Percentiles rank a stretch among this genome's conserved stretches.
Conservation (phyloP, 768 basidiomycete species). For the Boletus tomentosulus region DNA sequence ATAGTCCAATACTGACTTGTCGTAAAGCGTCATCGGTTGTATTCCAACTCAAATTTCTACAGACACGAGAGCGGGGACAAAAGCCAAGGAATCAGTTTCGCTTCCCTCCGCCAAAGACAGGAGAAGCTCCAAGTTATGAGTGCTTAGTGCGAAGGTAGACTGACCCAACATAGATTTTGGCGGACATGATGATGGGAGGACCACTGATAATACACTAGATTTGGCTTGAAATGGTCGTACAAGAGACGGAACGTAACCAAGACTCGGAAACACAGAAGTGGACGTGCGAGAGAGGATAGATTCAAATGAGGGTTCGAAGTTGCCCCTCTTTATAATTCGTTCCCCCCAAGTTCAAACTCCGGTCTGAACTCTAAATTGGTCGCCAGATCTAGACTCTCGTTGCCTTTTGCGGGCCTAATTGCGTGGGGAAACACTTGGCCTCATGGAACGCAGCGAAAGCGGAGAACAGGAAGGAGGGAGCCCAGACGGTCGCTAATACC, state of each 20-base stretch:
- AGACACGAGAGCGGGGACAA: constrained; percentile 37
- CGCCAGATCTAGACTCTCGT: constrained; percentile 18
- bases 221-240: constrained; percentile 46
- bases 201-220: constrained; percentile 45
- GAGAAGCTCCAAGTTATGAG: constrained; percentile 41
- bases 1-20: constrained; percentile 68
- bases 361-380: constrained; percentile 32
- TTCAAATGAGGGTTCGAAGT: constrained; percentile 28
- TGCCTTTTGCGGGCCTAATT: constrained; percentile 18
- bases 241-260: constrained; percentile 55
- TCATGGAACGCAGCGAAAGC: not conserved
- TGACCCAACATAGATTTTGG: constrained; percentile 94
- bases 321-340: constrained; percentile 41
- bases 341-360: constrained; percentile 46
- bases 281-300: constrained; percentile 44
- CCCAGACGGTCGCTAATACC: not conserved
- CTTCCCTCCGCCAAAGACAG: constrained; percentile 40
- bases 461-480: not conserved
- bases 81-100: constrained; percentile 54
- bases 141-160: constrained; percentile 59
- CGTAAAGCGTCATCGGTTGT: constrained; percentile 91
- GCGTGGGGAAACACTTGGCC: constrained; percentile 7
- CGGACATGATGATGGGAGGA: constrained; percentile 46
- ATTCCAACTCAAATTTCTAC: constrained; percentile 94
- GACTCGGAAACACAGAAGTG: constrained; percentile 49